These are phyloP conservation scores for Jatropha podagrica DNA, from an alignment of 441 rosid species.

Conservation along the genomic window DNA sequence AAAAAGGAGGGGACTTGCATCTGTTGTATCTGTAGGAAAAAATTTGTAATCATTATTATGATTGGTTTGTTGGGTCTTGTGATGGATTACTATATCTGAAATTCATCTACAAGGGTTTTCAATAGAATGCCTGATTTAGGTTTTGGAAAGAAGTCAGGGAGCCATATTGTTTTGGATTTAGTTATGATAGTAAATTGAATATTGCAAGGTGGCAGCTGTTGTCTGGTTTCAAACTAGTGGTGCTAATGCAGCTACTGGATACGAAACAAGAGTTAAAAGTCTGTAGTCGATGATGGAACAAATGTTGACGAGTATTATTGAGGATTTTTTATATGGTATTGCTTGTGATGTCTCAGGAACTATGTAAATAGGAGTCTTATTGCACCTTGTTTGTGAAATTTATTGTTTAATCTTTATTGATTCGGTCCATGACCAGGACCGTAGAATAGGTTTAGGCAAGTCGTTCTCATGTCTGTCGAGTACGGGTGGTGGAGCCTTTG, in stretches of 20 bases:
- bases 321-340: conserved; percentile 13
- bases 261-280: conserved; percentile 9
- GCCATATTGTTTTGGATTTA: conserved; percentile 20
- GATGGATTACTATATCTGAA: conserved; percentile 29
- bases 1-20: too few relatives aligned
- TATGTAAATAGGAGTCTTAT: conserved; percentile 19
- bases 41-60: not conserved
- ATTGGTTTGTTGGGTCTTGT: conserved; percentile 29
- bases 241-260: not conserved
- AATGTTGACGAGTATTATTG: conserved; percentile 21
- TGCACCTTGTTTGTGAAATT: too few relatives aligned
- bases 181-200: conserved; percentile 22
- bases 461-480: too few relatives aligned
- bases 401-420: too few relatives aligned
- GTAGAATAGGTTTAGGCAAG: too few relatives aligned
- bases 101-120: conserved; percentile 16
- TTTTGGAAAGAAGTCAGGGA: conserved; percentile 1
- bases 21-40: too few relatives aligned
- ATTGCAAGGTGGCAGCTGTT: conserved; percentile 24
- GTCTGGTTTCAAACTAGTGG: not conserved
- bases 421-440: too few relatives aligned
- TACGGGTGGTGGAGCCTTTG: too few relatives aligned
- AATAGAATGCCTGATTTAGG: conserved; percentile 14
- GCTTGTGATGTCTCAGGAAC: conserved; percentile 15
- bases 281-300: not conserved